A percentile compares a stretch with the other conserved stretches of the same genome.
These are phyloP conservation scores for Salvia sclarea DNA, from an alignment of 305 asterid genomes.

Conservation along the genomic window DNA sequence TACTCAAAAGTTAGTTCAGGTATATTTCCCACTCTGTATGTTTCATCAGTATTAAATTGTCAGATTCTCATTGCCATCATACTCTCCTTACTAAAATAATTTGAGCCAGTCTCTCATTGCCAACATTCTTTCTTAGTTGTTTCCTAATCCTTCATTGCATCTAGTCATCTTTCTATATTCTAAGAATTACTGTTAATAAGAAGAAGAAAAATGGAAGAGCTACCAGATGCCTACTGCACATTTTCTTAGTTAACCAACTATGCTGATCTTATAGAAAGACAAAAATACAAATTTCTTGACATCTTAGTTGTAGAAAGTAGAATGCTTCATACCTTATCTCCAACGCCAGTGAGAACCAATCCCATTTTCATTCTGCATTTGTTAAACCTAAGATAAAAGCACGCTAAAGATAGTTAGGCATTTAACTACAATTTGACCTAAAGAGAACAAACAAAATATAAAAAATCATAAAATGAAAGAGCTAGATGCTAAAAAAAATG, in stretches of 20 bases:
- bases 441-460: slow-evolving; percentile 21
- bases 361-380: slow-evolving; percentile 96
- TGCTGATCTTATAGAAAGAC: not conserved
- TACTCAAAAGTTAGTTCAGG: not conserved
- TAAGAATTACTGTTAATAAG: no score
- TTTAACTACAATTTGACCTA: slow-evolving; percentile 26
- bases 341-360: slow-evolving; percentile 84
- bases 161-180: not conserved
- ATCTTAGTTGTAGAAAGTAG: slow-evolving; percentile 1
- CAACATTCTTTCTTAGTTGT: not conserved
- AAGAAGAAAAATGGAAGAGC: not conserved
- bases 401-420: slow-evolving; percentile 29
- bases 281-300: not conserved
- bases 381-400: slow-evolving; percentile 53
- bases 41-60: not conserved
- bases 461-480: slow-evolving; percentile 16
- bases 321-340: slow-evolving; percentile 70
- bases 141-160: not conserved
- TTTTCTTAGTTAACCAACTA: slow-evolving; percentile 4
- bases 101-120: not conserved
- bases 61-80: not conserved
- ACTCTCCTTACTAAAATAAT: not conserved
- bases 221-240: slow-evolving; percentile 7
- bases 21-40: no score
- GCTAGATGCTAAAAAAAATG: not conserved